Evolutionary conservation across 1,139 yeast species (phyloP), one percentile per base, ranked within the genome.

Genomic region (Komagataea norvegica): DNA sequence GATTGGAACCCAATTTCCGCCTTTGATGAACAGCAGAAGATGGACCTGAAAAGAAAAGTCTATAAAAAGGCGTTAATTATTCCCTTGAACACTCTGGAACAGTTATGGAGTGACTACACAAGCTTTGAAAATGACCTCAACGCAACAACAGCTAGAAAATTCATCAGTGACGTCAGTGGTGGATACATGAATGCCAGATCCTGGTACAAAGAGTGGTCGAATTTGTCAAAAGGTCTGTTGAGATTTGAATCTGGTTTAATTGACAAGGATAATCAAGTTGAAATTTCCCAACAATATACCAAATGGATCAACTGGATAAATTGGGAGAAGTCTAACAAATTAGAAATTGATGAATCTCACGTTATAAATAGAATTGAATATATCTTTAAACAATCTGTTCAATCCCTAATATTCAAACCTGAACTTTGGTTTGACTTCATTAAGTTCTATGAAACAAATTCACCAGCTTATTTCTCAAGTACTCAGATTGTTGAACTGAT

Each of bases 131-230:
- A 79, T 49, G 82, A 77, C 33, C 63, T 81, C 16, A 84, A 81
- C 55, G 70, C 83, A 22, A 67, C 80, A 19, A 84, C 93, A 6
- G 93, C 96, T 3, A 76, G 95, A 53, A 87, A 87, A 58, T 81
- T 83, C 55, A 79, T 89, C 41, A 80, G 85, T 28, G 97, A 89
- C 51, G 72, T 78, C 46, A 82, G 94, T 13, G 79, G 87, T 3
- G 82, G 77, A n/a, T 91, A 88, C 57, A 86, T 89, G 96, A 78
- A 77, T 44, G 93, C 96, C 1, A 70, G 96, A 48, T 76, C 94
- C 0, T 70, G 86, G 65, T 75, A 77, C 44, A 78, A 77, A 29
- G 95, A 87, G 55, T 77, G 88, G 72, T 70, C 65, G 30, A 72
- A 72, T 52, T 48, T 79, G 6, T 73, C 84, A 0, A 65, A 65